Conservation (phyloP, 176 grass and related monocot genomes). For the Carex pumila region DNA sequence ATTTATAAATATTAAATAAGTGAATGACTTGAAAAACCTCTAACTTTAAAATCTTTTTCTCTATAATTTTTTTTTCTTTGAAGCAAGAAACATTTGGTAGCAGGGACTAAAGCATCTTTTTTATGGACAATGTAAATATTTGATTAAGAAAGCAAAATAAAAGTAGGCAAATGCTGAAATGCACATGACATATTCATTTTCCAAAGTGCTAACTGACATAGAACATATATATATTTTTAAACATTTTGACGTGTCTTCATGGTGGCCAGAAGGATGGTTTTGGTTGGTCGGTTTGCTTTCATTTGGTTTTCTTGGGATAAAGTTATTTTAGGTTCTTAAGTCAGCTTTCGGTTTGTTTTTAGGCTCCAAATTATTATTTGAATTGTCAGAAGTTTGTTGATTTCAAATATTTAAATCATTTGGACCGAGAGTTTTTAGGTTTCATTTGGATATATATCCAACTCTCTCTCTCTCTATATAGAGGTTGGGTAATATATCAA, state of each 20-base stretch:
- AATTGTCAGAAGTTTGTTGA: background rate
- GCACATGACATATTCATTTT: background rate
- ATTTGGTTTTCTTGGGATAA: background rate
- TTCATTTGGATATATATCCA: no score
- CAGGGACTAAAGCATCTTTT: background rate
- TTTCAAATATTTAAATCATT: background rate
- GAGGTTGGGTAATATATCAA: no score
- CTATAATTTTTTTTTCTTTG: background rate
- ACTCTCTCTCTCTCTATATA: no score
- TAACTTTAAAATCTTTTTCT: no score
- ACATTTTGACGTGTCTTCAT: background rate
- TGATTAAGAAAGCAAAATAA: background rate
- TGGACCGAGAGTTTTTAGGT: background rate
- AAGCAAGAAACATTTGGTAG: background rate
- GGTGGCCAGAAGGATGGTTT: background rate
- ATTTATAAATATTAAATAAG: no score
- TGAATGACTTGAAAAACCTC: no score
- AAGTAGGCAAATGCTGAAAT: background rate
- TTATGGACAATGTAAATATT: background rate
- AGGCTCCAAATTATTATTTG: background rate
- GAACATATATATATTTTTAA: background rate
- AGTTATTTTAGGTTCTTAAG: background rate
- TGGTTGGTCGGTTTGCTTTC: background rate
- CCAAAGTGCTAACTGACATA: background rate
- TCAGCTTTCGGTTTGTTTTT: background rate